Conservation (phyloP, 1,284 basidiomycete species). For the Cutaneotrichosporon arboriforme region DNA sequence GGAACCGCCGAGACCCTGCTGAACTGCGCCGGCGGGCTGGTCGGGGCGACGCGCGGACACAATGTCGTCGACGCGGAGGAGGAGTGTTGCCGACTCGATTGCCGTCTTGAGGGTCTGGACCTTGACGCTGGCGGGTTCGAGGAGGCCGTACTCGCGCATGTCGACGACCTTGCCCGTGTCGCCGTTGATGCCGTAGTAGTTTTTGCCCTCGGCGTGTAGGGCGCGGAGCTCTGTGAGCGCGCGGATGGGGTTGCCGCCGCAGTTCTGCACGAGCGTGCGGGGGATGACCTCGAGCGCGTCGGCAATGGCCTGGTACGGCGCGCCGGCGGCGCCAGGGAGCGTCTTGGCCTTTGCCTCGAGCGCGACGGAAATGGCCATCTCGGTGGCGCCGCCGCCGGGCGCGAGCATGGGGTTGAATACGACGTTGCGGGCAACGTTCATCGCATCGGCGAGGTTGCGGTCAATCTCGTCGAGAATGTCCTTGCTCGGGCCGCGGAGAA, state of each 20-base stretch:
- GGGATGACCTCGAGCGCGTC: constrained; percentile 98
- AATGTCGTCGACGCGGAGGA: constrained; percentile 91
- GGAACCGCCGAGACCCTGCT: constrained; percentile 36
- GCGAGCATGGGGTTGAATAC: constrained; percentile 90
- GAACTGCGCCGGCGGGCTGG: constrained; percentile 35
- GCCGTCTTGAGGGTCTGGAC: constrained; percentile 97
- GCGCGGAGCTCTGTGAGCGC: constrained; percentile 82
- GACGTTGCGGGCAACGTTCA: constrained; percentile 94
- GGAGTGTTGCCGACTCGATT: constrained; percentile 86
- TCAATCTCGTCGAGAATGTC: constrained; percentile 98
- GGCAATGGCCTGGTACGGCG: constrained; percentile 85
- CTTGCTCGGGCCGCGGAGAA: constrained; percentile 96
- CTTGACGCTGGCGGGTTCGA: constrained; percentile 95
- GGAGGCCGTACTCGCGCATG: constrained; percentile 90
- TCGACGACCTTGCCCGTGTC: constrained; percentile 91
- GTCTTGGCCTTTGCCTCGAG: constrained; percentile 75
- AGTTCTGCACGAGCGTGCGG: constrained; percentile 89
- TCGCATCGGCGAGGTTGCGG: constrained; percentile 93
- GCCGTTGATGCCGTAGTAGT: constrained; percentile 89
- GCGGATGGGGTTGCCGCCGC: constrained; percentile 89
- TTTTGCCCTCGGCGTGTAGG: constrained; percentile 86
- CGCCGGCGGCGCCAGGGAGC: constrained; percentile 78
- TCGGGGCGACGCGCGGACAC: constrained; percentile 65
- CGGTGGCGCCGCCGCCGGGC: constrained; percentile 92
- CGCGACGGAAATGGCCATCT: constrained; percentile 93